Percentiles rank a stretch among this genome's conserved stretches.
These are phyloP conservation scores for Calycina marina DNA, from an alignment of 2,329 filamentous ascomycete species.

Conservation along the genomic window DNA sequence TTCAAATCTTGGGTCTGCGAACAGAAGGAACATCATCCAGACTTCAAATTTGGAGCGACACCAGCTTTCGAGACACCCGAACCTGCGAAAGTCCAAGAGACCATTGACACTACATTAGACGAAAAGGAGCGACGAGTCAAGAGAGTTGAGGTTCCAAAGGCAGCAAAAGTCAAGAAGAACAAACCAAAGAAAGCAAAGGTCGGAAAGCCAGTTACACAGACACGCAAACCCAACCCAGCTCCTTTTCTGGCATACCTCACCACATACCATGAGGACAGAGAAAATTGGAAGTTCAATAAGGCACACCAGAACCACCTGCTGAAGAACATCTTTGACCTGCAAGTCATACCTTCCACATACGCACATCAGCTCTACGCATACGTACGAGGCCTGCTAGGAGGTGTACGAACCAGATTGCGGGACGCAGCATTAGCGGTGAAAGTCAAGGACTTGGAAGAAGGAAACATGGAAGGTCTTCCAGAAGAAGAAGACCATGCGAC, in stretches of 20 bases:
- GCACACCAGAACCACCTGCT: conserved; percentile 75
- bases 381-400: conserved; percentile 64
- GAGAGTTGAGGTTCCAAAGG: conserved; percentile 17
- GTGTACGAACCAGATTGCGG: conserved; percentile 52
- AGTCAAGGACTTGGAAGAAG: conserved; percentile 37
- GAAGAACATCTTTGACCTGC: conserved; percentile 64
- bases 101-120: conserved; percentile 15
- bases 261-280: conserved; percentile 56
- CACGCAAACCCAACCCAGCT: conserved; percentile 19
- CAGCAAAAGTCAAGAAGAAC: conserved; percentile 5
- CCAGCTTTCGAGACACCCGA: conserved; percentile 16
- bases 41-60: conserved; percentile 11
- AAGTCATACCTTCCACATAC: conserved; percentile 55
- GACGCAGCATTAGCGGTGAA: conserved; percentile 50
- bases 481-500: conserved; percentile 21
- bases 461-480: conserved; percentile 20
- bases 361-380: conserved; percentile 61
- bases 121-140: conserved; percentile 19
- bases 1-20: conserved; percentile 34
- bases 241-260: conserved; percentile 63
- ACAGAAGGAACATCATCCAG: conserved; percentile 21
- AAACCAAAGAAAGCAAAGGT: conserved; percentile 8
- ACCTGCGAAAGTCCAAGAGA: conserved; percentile 17
- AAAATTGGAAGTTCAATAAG: conserved; percentile 92
- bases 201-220: conserved; percentile 2